Evolutionary conservation across 257 asterid species (phyloP), one percentile per base, ranked within the genome.

Genomic region (Scutellaria baicalensis): DNA sequence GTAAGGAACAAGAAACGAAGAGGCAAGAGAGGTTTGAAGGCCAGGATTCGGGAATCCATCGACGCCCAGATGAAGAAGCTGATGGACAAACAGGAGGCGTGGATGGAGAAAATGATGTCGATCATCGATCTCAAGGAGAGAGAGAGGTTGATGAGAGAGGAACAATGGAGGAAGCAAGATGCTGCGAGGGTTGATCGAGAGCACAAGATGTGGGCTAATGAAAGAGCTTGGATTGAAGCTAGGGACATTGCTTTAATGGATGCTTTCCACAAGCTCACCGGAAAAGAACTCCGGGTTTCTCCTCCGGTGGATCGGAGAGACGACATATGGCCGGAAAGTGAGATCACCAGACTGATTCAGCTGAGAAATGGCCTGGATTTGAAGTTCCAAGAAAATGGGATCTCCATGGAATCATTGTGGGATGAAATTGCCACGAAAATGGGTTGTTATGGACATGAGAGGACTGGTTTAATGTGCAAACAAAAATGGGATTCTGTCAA

Each of bases 101-200:
- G 90, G 95, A 71, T 93, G 81, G 96, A 90, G 81, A 85, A 74
- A 39, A 85, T 93, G 90, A 81, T 87, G 95, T 69, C 23, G 35
- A 77, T 77, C 1, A 84, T 90, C 12, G 97, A 90, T 73, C 64
- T 72, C 6, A 93, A 88, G 72, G 98, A 93, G 69, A 69, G 74
- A 52, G 98, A 90, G 69, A 84, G 96, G 80, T 39, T 69, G 45
- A 7, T 40, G 12, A 81, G 96, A 56, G 96, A 88, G 70, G 93
- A 85, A 47, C 89, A 82, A 45, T 90, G 98, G 98, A 80, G 90
- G 79, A 81, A 82, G 58, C 89, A 88, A 69, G 95, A 93, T 40
- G 81, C 76, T 0, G 86, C 66, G 0, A 79, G 97, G 75, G 79
- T 87, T 6, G 95, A 93, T 3, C 77, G 84, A 18, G 92, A 88